Conservation (phyloP, 805 yeast genomes). For the Saturnispora mendoncae region DNA sequence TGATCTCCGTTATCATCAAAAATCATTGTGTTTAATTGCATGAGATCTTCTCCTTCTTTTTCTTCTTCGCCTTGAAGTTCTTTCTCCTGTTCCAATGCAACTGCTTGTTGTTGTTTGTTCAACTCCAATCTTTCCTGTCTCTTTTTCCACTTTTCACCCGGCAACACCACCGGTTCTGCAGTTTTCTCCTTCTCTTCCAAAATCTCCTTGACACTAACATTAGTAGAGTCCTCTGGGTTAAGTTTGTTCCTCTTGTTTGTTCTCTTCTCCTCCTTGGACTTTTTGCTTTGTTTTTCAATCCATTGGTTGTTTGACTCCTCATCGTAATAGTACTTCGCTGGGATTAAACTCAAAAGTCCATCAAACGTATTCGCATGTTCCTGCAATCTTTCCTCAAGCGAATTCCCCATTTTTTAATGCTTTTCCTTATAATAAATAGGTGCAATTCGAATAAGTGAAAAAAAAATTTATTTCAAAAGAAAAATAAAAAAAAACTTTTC, state of each 20-base stretch:
- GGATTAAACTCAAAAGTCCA: conserved; percentile 81
- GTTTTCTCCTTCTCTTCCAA: conserved; percentile 43
- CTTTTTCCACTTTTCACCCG: conserved; percentile 19
- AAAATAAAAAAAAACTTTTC: conserved; percentile 3
- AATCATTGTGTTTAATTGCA: conserved; percentile 3
- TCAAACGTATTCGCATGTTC: conserved; percentile 77
- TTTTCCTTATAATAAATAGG: conserved; percentile 4
- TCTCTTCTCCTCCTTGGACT: conserved; percentile 53
- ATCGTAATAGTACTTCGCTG: conserved; percentile 90
- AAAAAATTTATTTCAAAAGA: conserved; percentile 1
- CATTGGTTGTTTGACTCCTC: conserved; percentile 86
- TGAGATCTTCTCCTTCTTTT: conserved; percentile 11
- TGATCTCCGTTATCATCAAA: conserved; percentile 13
- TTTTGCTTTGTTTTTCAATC: conserved; percentile 60
- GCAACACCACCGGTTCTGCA: conserved; percentile 42
- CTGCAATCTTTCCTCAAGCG: conserved; percentile 58
- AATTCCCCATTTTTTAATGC: conserved; percentile 14
- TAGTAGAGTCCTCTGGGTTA: conserved; percentile 50
- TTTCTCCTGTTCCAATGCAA: conserved; percentile 21
- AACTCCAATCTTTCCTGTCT: background rate
- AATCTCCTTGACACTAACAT: conserved; percentile 51
- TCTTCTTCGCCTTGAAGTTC: no score
- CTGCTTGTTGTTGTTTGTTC: conserved; percentile 13
- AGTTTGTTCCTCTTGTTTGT: conserved; percentile 60
- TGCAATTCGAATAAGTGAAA: conserved; percentile 1